A percentile compares a stretch with the other conserved stretches of the same genome.
These are phyloP conservation scores for Globisporangium polare DNA, from an alignment of 352 stramenopile genomes.

Conservation along the genomic window DNA sequence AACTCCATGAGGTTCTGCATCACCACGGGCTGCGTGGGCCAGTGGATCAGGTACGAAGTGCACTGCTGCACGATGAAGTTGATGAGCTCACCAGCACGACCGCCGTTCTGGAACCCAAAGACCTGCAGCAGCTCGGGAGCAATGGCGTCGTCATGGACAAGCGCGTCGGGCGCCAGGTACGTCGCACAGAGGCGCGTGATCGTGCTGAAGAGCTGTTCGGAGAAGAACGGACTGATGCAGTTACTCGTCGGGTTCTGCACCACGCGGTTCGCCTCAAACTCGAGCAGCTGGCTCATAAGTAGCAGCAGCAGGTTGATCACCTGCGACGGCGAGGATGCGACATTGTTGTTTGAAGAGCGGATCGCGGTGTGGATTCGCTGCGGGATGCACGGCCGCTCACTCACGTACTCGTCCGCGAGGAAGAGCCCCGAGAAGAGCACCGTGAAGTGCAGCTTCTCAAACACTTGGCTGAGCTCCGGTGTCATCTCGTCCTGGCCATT, in stretches of 20 bases:
- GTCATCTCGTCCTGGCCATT: slow-evolving; percentile 55
- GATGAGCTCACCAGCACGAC: slow-evolving; percentile 49
- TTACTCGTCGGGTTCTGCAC: slow-evolving; percentile 48
- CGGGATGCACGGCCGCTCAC: slow-evolving; percentile 70
- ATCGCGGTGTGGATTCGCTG: slow-evolving; percentile 46
- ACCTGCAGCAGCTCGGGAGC: slow-evolving; percentile 51
- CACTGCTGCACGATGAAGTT: slow-evolving; percentile 68
- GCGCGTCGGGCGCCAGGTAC: slow-evolving; percentile 55
- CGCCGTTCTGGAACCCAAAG: slow-evolving; percentile 58
- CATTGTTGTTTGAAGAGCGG: neutral
- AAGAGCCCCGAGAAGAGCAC: slow-evolving; percentile 75
- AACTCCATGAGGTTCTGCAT: slow-evolving; percentile 84
- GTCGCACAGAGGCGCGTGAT: slow-evolving; percentile 74
- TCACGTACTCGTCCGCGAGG: slow-evolving; percentile 74
- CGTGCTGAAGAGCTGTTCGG: slow-evolving; percentile 67
- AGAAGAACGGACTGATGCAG: slow-evolving; percentile 75
- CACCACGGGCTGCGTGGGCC: slow-evolving; percentile 76
- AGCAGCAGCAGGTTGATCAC: slow-evolving; percentile 64
- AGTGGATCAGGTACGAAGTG: slow-evolving; percentile 73
- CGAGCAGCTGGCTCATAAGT: slow-evolving; percentile 65
- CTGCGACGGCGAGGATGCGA: slow-evolving; percentile 17
- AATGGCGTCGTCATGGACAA: slow-evolving; percentile 34
- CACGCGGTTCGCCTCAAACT: slow-evolving; percentile 63
- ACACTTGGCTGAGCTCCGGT: slow-evolving; percentile 51
- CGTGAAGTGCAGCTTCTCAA: slow-evolving; percentile 79